Percentiles rank a stretch among this genome's conserved stretches.
Conservation (phyloP, 495 filamentous ascomycete species). For the Aspergillus heteromorphus region DNA sequence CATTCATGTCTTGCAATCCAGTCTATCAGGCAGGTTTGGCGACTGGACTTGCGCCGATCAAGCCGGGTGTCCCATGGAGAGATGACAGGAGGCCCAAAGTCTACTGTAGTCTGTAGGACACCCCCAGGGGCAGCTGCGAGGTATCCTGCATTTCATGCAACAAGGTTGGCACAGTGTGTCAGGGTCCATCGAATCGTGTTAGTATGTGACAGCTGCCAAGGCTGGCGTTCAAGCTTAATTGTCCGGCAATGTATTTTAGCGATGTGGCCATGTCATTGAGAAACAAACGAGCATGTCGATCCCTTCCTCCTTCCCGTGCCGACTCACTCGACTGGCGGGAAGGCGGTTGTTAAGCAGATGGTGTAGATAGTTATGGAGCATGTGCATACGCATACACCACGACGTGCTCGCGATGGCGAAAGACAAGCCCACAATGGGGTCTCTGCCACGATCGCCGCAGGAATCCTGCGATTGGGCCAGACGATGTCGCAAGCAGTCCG, state of each 20-base stretch:
- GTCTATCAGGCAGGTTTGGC: neutral
- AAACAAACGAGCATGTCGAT: constrained; percentile 1
- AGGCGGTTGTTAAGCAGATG: neutral
- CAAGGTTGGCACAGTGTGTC: neutral
- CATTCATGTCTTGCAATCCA: neutral
- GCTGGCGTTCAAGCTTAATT: constrained; percentile 13
- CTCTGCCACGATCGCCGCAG: neutral
- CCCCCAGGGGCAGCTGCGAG: neutral
- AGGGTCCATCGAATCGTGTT: neutral
- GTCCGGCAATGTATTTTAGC: constrained; percentile 1
- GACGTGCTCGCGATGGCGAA: neutral
- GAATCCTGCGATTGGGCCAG: neutral
- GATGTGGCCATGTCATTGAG: neutral
- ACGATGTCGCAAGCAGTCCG: neutral
- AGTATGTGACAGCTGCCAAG: constrained; percentile 10
- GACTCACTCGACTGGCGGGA: neutral
- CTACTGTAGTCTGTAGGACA: too few relatives aligned
- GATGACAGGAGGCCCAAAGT: neutral
- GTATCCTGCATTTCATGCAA: neutral
- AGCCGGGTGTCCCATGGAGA: neutral
- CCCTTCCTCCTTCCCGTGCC: neutral
- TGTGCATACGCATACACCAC: too few relatives aligned
- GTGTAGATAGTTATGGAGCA: neutral
- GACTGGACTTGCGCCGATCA: neutral
- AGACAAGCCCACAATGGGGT: neutral